Evolutionary conservation across 768 basidiomycete species (phyloP).

Genomic region (Psilocybe sp.): DNA sequence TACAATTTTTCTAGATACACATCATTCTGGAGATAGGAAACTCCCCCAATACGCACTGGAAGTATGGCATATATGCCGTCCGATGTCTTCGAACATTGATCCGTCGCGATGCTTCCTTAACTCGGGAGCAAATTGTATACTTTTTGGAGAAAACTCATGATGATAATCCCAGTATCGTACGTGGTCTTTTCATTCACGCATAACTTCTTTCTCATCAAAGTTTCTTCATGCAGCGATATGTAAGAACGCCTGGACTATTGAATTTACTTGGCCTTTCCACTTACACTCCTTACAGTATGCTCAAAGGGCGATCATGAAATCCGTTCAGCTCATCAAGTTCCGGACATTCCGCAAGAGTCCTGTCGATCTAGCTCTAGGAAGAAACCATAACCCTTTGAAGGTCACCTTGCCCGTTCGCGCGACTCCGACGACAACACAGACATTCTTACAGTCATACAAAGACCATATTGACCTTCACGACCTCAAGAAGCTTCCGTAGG

Average conservation of each 20-base stretch:
- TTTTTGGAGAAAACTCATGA: constrained; percentile 61
- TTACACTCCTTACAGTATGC: constrained; percentile 45
- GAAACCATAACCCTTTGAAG: constrained; percentile 67
- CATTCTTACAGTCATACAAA: constrained; percentile 56
- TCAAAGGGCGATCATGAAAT: constrained; percentile 75
- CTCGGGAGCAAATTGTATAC: constrained; percentile 46
- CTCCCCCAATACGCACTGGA: constrained; percentile 71
- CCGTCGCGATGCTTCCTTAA: constrained; percentile 57
- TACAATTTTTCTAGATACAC: constrained; percentile 28
- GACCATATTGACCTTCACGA: constrained; percentile 39
- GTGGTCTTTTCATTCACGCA: constrained; percentile 19
- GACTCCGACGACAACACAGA: constrained; percentile 48
- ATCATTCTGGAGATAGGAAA: constrained; percentile 56
- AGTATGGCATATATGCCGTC: constrained; percentile 69
- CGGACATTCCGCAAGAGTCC: constrained; percentile 61
- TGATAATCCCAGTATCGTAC: constrained; percentile 64
- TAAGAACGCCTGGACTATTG: constrained; percentile 27
- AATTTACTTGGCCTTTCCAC: constrained; percentile 1
- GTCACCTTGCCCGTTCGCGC: constrained; percentile 45
- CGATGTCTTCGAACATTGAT: constrained; percentile 67
- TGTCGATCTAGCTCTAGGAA: constrained; percentile 58
- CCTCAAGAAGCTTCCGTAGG: constrained; percentile 43
- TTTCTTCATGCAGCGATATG: constrained; percentile 48
- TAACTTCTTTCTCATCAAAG: constrained; percentile 1
- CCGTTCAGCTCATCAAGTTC: constrained; percentile 76